Conservation (phyloP, 257 asterid species). For the Nicotiana paniculata region DNA sequence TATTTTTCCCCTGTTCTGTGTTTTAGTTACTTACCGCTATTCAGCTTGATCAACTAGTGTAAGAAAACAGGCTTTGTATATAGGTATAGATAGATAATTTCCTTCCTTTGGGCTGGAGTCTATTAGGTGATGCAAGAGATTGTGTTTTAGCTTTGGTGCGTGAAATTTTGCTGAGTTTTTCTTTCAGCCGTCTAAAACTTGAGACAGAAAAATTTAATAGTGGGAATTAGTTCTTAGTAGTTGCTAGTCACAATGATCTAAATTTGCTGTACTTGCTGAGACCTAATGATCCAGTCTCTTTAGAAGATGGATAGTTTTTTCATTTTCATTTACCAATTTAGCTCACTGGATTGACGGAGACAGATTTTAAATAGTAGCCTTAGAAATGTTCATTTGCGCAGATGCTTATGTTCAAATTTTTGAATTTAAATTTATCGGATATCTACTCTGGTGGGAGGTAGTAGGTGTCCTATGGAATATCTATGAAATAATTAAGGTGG, state of each 20-base stretch:
- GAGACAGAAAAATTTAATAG: not conserved
- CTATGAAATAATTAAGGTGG: not conserved
- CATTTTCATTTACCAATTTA: not conserved
- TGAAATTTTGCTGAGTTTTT: not conserved
- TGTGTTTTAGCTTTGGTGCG: not conserved
- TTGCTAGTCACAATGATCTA: not conserved
- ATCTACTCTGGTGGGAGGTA: not conserved
- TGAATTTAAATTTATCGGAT: not conserved
- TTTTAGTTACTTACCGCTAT: not conserved
- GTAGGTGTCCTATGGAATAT: not conserved
- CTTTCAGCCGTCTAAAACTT: not conserved
- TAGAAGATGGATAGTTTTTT: not conserved
- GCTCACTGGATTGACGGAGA: not conserved
- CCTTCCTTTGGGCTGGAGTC: not conserved
- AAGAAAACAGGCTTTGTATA: not conserved
- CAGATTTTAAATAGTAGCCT: not conserved
- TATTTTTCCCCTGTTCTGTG: not conserved
- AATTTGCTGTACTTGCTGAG: not conserved
- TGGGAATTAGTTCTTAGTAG: not conserved
- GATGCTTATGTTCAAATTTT: not conserved
- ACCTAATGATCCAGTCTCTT: not conserved
- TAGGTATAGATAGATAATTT: not conserved
- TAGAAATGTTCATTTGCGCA: not conserved
- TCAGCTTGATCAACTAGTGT: not conserved
- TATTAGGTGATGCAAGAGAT: not conserved